Percentiles rank a stretch among this genome's conserved stretches.
Evolutionary conservation across 179 eudicot species (phyloP).

Genomic region (Camellia oleifera): DNA sequence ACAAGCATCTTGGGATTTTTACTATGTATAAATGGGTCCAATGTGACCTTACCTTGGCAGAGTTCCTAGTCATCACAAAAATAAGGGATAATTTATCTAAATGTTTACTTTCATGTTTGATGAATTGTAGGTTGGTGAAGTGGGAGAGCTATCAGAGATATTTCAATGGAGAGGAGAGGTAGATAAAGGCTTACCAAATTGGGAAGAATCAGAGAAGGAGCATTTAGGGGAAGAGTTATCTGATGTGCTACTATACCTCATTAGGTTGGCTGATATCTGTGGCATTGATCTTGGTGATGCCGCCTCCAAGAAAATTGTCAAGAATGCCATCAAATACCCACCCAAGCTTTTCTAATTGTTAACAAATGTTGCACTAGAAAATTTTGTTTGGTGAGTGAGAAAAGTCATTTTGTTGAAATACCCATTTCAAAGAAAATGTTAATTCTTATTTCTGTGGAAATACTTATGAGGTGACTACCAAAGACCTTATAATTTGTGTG

Average conservation of each 20-base stretch:
- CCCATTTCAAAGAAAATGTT: too few species aligned
- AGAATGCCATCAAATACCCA: slow-evolving; percentile 67
- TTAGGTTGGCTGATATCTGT: slow-evolving; percentile 67
- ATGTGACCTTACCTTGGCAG: too few species aligned
- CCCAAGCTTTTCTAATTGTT: slow-evolving; percentile 9
- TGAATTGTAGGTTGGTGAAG: slow-evolving; percentile 59
- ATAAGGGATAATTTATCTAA: too few species aligned
- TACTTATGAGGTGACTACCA: too few species aligned
- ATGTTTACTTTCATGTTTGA: not conserved
- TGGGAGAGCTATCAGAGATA: slow-evolving; percentile 75
- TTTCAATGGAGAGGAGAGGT: slow-evolving; percentile 89
- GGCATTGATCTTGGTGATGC: slow-evolving; percentile 74
- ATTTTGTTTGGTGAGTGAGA: not conserved
- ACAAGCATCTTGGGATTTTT: too few species aligned
- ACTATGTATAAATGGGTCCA: too few species aligned
- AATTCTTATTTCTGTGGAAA: too few species aligned
- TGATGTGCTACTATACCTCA: slow-evolving; percentile 64
- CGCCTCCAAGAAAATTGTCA: slow-evolving; percentile 54
- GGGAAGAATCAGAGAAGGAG: slow-evolving; percentile 71
- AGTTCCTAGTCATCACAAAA: too few species aligned
- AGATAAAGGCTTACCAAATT: slow-evolving; percentile 59
- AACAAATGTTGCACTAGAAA: not conserved
- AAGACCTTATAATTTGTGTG: too few species aligned
- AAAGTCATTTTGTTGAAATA: not conserved
- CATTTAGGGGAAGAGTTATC: slow-evolving; percentile 77